Evolutionary conservation across 805 yeast genomes (phyloP).

Genomic region (Pichia thaimueangensis): DNA sequence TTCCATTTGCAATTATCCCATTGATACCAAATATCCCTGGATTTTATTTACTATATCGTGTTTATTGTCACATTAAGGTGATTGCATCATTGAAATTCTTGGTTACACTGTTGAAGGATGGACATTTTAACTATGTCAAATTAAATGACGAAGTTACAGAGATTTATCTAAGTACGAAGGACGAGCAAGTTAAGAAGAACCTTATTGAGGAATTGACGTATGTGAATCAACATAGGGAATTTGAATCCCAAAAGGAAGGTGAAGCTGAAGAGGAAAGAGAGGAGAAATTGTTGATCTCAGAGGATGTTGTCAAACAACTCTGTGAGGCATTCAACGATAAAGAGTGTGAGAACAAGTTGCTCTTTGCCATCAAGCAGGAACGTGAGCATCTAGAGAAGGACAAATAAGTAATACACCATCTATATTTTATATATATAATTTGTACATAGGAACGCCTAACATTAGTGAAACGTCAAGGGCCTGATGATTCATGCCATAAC

Average conservation of each 20-base stretch:
- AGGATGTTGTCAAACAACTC: conserved; percentile 40
- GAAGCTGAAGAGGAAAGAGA: conserved; percentile 5
- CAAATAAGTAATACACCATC: not conserved
- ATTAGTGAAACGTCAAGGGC: too few species aligned
- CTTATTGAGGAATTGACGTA: conserved; percentile 16
- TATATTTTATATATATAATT: too few species aligned
- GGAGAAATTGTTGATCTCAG: conserved; percentile 39
- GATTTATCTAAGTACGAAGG: conserved; percentile 22
- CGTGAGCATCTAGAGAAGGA: conserved; percentile 13
- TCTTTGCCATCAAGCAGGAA: conserved; percentile 53
- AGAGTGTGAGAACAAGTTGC: conserved; percentile 38
- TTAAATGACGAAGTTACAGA: conserved; percentile 27
- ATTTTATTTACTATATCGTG: conserved; percentile 71
- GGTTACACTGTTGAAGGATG: conserved; percentile 39
- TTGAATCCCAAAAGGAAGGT: conserved; percentile 20
- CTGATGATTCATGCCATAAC: too few species aligned
- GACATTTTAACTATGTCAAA: conserved; percentile 33
- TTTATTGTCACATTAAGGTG: conserved; percentile 82
- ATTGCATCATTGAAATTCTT: conserved; percentile 67
- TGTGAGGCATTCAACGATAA: conserved; percentile 40
- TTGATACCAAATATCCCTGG: conserved; percentile 92
- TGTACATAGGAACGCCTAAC: too few species aligned
- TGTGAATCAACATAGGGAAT: conserved; percentile 9
- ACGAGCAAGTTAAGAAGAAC: conserved; percentile 16
- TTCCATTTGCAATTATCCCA: conserved; percentile 78